These are phyloP conservation scores for Leccinum variicolor DNA, from an alignment of 768 basidiomycete genomes.

Conservation along the genomic window DNA sequence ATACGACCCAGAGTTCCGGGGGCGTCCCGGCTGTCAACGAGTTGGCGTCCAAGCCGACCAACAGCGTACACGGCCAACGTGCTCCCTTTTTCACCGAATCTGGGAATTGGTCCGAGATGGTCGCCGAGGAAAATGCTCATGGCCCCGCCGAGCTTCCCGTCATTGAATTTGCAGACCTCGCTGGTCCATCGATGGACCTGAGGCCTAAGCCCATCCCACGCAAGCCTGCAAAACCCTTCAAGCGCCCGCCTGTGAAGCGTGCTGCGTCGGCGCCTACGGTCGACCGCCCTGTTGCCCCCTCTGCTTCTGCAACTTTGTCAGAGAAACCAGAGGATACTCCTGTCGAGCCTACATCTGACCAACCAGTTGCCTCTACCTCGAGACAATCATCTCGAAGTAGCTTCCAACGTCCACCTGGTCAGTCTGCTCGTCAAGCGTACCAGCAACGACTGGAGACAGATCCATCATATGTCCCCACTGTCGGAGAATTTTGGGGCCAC, in stretches of 20 bases:
- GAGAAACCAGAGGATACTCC: constrained; percentile 17
- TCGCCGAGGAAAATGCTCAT: constrained; percentile 65
- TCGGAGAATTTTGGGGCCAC: constrained; percentile 93
- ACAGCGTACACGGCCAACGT: constrained; percentile 28
- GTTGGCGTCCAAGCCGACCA: constrained; percentile 23
- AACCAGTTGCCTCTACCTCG: constrained; percentile 41
- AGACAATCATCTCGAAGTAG: constrained; percentile 25
- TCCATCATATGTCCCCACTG: constrained; percentile 85
- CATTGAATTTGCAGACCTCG: constrained; percentile 72
- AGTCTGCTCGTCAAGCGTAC: constrained; percentile 80
- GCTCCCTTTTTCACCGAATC: constrained; percentile 53
- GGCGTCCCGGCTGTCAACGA: constrained; percentile 30
- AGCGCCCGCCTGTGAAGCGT: constrained; percentile 35
- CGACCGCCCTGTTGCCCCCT: constrained; percentile 18
- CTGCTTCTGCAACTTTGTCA: constrained; percentile 7
- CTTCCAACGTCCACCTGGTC: constrained; percentile 42
- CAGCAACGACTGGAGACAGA: constrained; percentile 78
- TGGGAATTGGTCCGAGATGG: constrained; percentile 81
- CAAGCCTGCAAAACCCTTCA: constrained; percentile 40
- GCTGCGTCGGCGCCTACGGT: constrained; percentile 34
- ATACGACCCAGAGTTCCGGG: constrained; percentile 61
- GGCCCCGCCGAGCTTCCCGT: constrained; percentile 70
- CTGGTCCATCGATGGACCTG: constrained; percentile 30
- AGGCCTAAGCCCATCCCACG: constrained; percentile 35
- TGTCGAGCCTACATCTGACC: constrained; percentile 22